Percentiles rank a stretch among this genome's conserved stretches.
phyloP scores from a whole-genome alignment of 2,329 filamentous ascomycete species.

The Aspergillus felis region DNA sequence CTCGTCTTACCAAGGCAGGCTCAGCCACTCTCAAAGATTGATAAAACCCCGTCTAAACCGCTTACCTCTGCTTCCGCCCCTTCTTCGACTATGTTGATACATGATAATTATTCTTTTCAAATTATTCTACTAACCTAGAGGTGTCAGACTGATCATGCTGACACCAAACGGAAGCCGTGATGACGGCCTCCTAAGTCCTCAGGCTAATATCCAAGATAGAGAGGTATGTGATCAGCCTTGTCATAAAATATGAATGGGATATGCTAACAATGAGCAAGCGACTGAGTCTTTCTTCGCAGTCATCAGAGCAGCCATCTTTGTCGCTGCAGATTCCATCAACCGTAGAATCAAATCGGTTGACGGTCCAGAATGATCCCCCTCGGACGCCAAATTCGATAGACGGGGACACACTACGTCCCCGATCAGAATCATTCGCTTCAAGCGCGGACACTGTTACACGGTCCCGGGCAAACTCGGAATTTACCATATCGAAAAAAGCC shows the following conservation, averaged over 20 bases:
- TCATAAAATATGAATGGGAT: neutral
- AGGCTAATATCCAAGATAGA: constrained; percentile 4
- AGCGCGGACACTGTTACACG: constrained; percentile 30
- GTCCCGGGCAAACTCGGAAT: constrained; percentile 32
- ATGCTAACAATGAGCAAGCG: constrained; percentile 3
- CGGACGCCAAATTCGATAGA: constrained; percentile 35
- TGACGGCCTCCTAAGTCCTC: constrained; percentile 11
- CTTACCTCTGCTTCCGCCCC: neutral
- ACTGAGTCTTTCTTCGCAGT: constrained; percentile 2
- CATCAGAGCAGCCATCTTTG: constrained; percentile 13
- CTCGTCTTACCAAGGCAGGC: neutral
- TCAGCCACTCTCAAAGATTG: neutral
- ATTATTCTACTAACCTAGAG: constrained; percentile 2
- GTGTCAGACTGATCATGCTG: constrained; percentile 14
- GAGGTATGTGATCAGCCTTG: constrained; percentile 7
- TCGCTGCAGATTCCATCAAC: constrained; percentile 21
- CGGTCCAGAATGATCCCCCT: constrained; percentile 26
- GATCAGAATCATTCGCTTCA: constrained; percentile 40
- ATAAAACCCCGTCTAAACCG: neutral
- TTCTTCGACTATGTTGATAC: neutral
- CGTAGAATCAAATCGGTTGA: constrained; percentile 20
- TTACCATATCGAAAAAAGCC: constrained; percentile 17
- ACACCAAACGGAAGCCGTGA: constrained; percentile 11
- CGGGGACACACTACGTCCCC: constrained; percentile 42
- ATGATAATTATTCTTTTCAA: neutral